Evolutionary conservation across 768 basidiomycete species (phyloP), one percentile per base, ranked within the genome.

Genomic region (Lactifluus pinguis): DNA sequence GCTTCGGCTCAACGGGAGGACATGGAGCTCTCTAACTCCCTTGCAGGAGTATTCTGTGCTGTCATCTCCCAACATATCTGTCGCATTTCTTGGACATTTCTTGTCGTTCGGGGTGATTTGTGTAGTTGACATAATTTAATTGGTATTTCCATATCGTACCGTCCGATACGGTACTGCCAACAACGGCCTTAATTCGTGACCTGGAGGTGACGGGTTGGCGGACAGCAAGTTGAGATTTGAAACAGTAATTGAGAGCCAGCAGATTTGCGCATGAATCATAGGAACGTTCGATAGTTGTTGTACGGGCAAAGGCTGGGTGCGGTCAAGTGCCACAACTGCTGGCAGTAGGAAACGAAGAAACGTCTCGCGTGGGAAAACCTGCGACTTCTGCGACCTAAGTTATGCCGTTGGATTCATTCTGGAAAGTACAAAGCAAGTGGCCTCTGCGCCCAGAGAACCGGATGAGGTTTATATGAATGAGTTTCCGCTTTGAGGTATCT

Each of bases 1-100:
- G 94, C 0, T 98, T 97, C 66, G 97, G 97, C 0, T 98, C 95
- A 5, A 98, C 95, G 3, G 95, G 95, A 11, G 95, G 94, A 10
- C 87, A 92, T 69, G 74, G 63, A 0, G 60, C 50, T 34, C 60
- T 61, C 39, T 57, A 32, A 38, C 34, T 17, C 10, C 21, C 34
- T 4, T 14, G 15, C 0, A 32, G 13, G 19, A 25, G 6, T 21
- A 30, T 25, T 10, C 32, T 17, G n/a, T 30, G 17, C 11, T 48
- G n/a, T 47, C 17, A 17, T 25, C 19, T 30, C 29, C 17, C 48
- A 44, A 44, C 19, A 21, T 39, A n/a, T 32, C 29, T 8, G 69
- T 75, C n/a, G 72, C 88, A 38, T 75, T 66, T 19, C 50, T 25
- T n/a, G 34, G 54, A 48, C 36, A n/a, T 56, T 39, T 52, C 21